Conservation (phyloP, 768 basidiomycete species). For the Pulveroboletus ravenelii region DNA sequence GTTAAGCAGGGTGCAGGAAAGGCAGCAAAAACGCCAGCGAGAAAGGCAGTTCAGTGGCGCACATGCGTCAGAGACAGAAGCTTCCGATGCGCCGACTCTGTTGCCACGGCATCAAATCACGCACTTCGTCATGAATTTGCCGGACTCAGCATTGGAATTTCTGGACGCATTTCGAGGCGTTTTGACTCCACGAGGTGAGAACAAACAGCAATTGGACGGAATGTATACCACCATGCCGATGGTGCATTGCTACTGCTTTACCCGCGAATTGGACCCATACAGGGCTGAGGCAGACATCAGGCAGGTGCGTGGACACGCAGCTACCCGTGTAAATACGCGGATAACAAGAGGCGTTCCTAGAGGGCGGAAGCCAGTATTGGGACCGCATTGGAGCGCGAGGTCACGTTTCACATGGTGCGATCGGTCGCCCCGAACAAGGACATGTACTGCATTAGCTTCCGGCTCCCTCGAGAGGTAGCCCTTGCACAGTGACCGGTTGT, state of each 20-base stretch:
- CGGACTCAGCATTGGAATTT: conserved; percentile 86
- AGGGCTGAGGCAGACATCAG: conserved; percentile 74
- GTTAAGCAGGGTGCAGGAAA: conserved; percentile 29
- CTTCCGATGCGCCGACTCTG: conserved; percentile 6
- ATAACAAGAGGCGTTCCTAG: conserved; percentile 37
- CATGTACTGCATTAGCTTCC: conserved; percentile 96
- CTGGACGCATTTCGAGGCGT: conserved; percentile 84
- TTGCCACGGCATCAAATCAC: conserved; percentile 53
- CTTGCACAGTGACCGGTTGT: conserved; percentile 19
- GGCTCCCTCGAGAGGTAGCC: conserved; percentile 49
- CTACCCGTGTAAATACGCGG: conserved; percentile 1
- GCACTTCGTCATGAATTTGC: conserved; percentile 98
- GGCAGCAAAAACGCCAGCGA: conserved; percentile 45
- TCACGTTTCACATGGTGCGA: conserved; percentile 70
- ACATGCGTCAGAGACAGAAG: conserved; percentile 1
- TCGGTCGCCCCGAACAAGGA: conserved; percentile 94
- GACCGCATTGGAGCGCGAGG: conserved; percentile 44
- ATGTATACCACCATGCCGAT: conserved; percentile 64
- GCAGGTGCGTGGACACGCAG: conserved; percentile 48
- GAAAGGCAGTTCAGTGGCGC: conserved; percentile 11
- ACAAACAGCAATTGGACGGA: conserved; percentile 42
- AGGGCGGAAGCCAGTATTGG: conserved; percentile 68
- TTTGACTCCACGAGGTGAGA: conserved; percentile 39
- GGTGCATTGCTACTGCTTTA: conserved; percentile 96
- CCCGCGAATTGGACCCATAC: conserved; percentile 68